These are phyloP conservation scores for Sporothrix dimorphospora DNA, from an alignment of 2,329 filamentous ascomycete genomes.

Conservation along the genomic window DNA sequence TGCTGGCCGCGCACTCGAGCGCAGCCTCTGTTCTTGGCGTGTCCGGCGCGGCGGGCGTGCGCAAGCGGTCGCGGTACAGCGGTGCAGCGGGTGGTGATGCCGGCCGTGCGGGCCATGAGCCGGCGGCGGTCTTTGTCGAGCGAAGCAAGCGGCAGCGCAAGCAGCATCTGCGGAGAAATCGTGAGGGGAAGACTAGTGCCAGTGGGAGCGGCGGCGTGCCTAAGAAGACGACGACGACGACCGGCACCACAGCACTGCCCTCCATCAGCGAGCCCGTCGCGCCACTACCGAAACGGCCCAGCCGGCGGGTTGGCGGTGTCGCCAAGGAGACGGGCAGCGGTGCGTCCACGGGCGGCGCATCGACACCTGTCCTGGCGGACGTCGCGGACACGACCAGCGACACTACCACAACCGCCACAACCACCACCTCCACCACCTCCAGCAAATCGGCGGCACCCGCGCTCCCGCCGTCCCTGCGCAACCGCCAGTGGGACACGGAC, in stretches of 20 bases:
- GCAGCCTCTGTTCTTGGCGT: slow-evolving; percentile 35
- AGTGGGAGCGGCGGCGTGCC: neutral
- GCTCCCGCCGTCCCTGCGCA: slow-evolving; percentile 41
- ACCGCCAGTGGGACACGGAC: slow-evolving; percentile 44
- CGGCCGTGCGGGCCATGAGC: neutral
- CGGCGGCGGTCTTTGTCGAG: slow-evolving; percentile 59
- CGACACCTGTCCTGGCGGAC: neutral
- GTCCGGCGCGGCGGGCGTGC: slow-evolving; percentile 38
- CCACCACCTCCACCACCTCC: neutral
- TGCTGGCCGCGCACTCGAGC: slow-evolving; percentile 39
- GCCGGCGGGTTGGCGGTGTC: slow-evolving; percentile 24
- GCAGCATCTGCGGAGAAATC: neutral
- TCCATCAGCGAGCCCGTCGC: neutral
- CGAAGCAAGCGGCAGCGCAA: slow-evolving; percentile 44
- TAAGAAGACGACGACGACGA: neutral
- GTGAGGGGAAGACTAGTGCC: neutral
- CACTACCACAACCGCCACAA: neutral
- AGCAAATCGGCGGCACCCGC: slow-evolving; percentile 21
- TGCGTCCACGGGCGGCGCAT: slow-evolving; percentile 17
- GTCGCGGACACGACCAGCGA: neutral
- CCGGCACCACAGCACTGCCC: neutral
- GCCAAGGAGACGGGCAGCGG: neutral
- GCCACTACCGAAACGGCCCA: slow-evolving; percentile 31
- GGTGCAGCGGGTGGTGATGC: slow-evolving; percentile 30
- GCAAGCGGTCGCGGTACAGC: slow-evolving; percentile 47